Conservation (phyloP, 2,329 filamentous ascomycete species). For the Aureobasidium subglaciale region DNA sequence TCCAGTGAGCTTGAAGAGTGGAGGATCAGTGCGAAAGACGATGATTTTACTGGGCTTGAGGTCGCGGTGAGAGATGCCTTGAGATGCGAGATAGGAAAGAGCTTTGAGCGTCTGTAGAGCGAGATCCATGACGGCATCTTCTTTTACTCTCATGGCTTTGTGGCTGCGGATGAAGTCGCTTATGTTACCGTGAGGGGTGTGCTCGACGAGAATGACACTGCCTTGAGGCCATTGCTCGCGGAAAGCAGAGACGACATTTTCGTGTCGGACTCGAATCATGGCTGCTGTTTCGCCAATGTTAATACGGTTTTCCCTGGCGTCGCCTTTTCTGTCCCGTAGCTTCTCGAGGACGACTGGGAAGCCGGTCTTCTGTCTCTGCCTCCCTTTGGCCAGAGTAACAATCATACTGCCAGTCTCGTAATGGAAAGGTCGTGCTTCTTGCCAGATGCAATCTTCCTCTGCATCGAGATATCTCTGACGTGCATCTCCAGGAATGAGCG, state of each 20-base stretch:
- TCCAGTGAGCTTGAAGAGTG: constrained; percentile 2
- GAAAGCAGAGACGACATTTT: constrained; percentile 11
- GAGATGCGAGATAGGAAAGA: neutral
- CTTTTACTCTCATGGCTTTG: neutral
- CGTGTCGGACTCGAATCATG: constrained; percentile 8
- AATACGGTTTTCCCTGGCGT: neutral
- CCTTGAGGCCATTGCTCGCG: constrained; percentile 6
- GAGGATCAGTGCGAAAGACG: constrained; percentile 10
- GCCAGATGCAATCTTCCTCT: constrained; percentile 9
- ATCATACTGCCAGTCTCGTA: constrained; percentile 8
- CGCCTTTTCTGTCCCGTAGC: constrained; percentile 1
- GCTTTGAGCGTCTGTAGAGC: constrained; percentile 8
- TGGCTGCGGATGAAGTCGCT: constrained; percentile 4
- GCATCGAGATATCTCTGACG: constrained; percentile 12
- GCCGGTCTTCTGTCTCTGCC: constrained; percentile 6
- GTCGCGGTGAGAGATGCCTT: constrained; percentile 1
- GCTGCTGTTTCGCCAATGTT: constrained; percentile 11
- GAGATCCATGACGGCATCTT: constrained; percentile 11
- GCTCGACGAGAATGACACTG: constrained; percentile 3
- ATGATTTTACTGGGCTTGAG: constrained; percentile 8
- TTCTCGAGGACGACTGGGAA: constrained; percentile 6
- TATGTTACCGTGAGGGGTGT: constrained; percentile 7
- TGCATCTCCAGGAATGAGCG: neutral
- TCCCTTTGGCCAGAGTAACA: constrained; percentile 1
- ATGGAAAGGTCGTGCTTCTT: neutral